Evolutionary conservation across 352 stramenopile species (phyloP), one percentile per base, ranked within the genome.

Genomic region (Phytophthora quininea): DNA sequence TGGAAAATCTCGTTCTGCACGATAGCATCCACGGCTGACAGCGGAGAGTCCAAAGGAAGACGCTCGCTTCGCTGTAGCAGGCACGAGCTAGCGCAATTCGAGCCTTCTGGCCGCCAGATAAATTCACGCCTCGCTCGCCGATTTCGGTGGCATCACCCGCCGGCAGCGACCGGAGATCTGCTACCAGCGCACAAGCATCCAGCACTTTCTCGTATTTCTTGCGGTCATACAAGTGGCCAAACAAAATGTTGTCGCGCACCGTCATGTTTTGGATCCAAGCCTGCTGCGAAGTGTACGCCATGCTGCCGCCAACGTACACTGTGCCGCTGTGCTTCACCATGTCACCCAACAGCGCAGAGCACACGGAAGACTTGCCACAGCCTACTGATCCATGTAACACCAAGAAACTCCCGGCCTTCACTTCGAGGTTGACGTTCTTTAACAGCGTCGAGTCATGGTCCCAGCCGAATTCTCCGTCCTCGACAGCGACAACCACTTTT

Each of bases 191-290:
- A 65, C 93, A 98, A 4, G 83, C 82, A 48, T 87, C 64, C 6
- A 97, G 45, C n/a, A 93, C 82, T 9, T 58, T 63, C 8, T 80
- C 62, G 58, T 92, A 95, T 56, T 74, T 80, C 19, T 68, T 69
- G 29, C 58, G 56, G 37, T 92, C 71, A 30, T 76, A 91, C 4
- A 63, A 66, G 49, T 79, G 66, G 6, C 94, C 92, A 73, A 99
- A 99, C 3, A 99, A 73, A 59, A 99, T 97, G 77, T 99, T 99
- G 30, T 98, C 89, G 14, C 82, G 77, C 2, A 99, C 69, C 1
- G 89, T 97, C 56, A 89, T 91, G 80, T 99, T 98, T 67, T 98
- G 86, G 50, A 99, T 98, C 79, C 97, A 98, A n/a, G 94, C 67
- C 35, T 93, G 82, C 76, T 98, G 95, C 29, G 89, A 82, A 58